Evolutionary conservation across 2,329 filamentous ascomycete genomes (phyloP).

Genomic region (Westerdykella ornata): DNA sequence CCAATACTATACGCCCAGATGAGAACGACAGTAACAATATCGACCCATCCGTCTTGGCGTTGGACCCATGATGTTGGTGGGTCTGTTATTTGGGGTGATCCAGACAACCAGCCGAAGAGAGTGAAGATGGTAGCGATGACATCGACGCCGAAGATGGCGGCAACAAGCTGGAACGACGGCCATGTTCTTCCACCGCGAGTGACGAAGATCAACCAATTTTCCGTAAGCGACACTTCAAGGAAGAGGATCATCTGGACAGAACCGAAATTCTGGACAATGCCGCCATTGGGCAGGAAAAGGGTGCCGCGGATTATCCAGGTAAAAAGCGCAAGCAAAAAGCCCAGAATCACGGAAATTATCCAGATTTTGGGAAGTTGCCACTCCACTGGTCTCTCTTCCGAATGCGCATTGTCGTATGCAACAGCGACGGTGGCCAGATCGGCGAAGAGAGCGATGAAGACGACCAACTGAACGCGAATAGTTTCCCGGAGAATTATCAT

Average conservation of each 20-base stretch:
- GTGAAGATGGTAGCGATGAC: constrained; percentile 66
- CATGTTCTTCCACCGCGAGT: constrained; percentile 60
- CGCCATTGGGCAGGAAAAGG: constrained; percentile 62
- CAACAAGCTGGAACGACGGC: constrained; percentile 67
- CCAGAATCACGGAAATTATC: constrained; percentile 65
- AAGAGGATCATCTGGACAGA: constrained; percentile 63
- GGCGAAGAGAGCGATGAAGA: constrained; percentile 73
- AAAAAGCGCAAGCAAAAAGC: constrained; percentile 58
- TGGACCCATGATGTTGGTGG: constrained; percentile 37
- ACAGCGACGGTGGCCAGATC: constrained; percentile 73
- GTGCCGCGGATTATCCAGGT: constrained; percentile 70
- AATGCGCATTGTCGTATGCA: constrained; percentile 73
- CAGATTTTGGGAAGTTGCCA: constrained; percentile 79
- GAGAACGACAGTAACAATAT: constrained; percentile 59
- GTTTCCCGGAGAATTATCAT: constrained; percentile 79
- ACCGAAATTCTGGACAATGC: constrained; percentile 68
- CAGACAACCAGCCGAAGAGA: constrained; percentile 67
- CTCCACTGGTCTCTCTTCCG: constrained; percentile 66
- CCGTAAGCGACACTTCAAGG: constrained; percentile 48
- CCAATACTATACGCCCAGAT: constrained; percentile 62
- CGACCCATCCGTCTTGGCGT: constrained; percentile 48
- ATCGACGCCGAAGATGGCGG: constrained; percentile 65
- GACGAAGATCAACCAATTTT: constrained; percentile 52
- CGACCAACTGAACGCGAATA: constrained; percentile 63
- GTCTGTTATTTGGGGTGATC: constrained; percentile 40